Evolutionary conservation across 768 basidiomycete species (phyloP).

Genomic region (Hydnomerulius pinastri): DNA sequence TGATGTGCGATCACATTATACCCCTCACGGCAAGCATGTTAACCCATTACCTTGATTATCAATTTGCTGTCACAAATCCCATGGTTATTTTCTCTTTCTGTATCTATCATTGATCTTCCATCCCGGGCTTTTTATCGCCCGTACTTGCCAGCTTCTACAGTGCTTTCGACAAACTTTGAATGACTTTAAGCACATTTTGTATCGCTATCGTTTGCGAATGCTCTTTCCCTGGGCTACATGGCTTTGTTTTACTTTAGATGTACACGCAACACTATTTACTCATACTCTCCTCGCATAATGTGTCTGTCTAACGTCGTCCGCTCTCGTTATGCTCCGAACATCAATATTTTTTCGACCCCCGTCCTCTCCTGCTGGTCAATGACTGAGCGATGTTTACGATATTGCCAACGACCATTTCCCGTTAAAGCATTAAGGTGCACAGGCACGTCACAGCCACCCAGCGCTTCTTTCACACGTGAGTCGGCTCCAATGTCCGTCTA

Average conservation of each 20-base stretch:
- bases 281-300: conserved; percentile 34
- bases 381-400: conserved; percentile 24
- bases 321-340: conserved; percentile 10
- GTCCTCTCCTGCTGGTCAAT: background rate
- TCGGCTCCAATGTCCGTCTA: conserved; percentile 17
- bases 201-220: conserved; percentile 33
- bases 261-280: conserved; percentile 34
- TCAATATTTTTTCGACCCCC: background rate
- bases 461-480: conserved; percentile 21
- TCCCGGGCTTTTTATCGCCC: conserved; percentile 22
- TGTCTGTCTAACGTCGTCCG: conserved; percentile 18
- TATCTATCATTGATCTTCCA: conserved; percentile 17
- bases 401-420: conserved; percentile 23
- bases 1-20: conserved; percentile 39
- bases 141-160: conserved; percentile 32
- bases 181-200: conserved; percentile 29
- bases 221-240: conserved; percentile 22
- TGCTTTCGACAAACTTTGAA: conserved; percentile 22
- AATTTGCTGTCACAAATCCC: conserved; percentile 11
- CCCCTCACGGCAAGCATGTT: conserved; percentile 48
- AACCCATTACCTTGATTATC: conserved; percentile 46
- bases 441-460: conserved; percentile 30
- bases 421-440: conserved; percentile 30
- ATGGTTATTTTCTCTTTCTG: conserved; percentile 13
- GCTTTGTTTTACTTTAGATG: conserved; percentile 34